A percentile compares a stretch with the other conserved stretches of the same genome.
Evolutionary conservation across 78 protist genomes (phyloP).

Genomic region (Paulinella micropora): DNA sequence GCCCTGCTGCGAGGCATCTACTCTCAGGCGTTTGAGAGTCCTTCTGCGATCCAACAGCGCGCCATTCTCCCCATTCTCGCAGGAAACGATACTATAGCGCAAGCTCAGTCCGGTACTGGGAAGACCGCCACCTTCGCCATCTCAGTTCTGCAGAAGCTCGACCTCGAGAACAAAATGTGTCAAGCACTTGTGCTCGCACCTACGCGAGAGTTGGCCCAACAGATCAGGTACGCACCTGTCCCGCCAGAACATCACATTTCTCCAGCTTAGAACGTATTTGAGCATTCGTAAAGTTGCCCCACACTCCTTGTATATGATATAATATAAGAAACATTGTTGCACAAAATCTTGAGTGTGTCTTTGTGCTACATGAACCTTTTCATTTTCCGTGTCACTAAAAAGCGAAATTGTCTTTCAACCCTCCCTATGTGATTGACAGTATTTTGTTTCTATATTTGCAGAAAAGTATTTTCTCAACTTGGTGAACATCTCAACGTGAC

Average conservation of each 20-base stretch:
- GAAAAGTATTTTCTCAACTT: constrained; percentile 52
- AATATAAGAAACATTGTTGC: too few species aligned
- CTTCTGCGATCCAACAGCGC: constrained; percentile 94
- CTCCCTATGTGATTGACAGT: neutral
- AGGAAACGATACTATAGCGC: constrained; percentile 88
- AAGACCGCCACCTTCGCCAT: constrained; percentile 92
- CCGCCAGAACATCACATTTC: neutral
- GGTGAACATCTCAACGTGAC: constrained; percentile 74
- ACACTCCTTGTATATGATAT: too few species aligned
- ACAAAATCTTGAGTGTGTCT: too few species aligned
- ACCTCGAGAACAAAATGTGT: constrained; percentile 31
- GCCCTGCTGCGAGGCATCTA: constrained; percentile 89
- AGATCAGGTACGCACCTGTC: constrained; percentile 66
- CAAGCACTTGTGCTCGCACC: constrained; percentile 95
- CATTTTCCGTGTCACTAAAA: too few species aligned
- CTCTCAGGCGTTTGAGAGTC: constrained; percentile 86
- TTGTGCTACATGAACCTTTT: too few species aligned
- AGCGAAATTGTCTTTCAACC: too few species aligned
- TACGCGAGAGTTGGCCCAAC: constrained; percentile 97
- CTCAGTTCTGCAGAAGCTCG: constrained; percentile 54
- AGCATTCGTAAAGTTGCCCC: too few species aligned
- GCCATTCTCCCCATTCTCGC: constrained; percentile 70
- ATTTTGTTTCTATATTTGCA: neutral
- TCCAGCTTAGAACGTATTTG: too few species aligned
- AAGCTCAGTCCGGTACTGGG: constrained; percentile 97